A percentile compares a stretch with the other conserved stretches of the same genome.
Conservation (phyloP, 1,284 basidiomycete genomes). For the Pseudozyma pruni region DNA sequence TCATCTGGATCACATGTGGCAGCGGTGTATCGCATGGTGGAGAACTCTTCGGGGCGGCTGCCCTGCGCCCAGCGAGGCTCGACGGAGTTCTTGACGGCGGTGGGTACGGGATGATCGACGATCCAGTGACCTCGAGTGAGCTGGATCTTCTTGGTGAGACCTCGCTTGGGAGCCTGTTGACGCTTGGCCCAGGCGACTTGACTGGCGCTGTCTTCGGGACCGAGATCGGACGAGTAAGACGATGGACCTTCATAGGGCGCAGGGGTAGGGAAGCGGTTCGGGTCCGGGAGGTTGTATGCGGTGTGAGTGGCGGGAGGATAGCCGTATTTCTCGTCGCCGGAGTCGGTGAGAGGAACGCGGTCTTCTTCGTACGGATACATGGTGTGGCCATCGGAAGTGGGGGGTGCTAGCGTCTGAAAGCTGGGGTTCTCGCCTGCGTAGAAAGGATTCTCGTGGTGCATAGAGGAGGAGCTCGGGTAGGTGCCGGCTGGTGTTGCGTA, state of each 20-base stretch:
- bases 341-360: constrained; percentile 50
- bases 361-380: constrained; percentile 51
- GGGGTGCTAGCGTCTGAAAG: constrained; percentile 30
- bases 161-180: constrained; percentile 68
- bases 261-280: constrained; percentile 28
- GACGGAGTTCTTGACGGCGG: constrained; percentile 83
- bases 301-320: constrained; percentile 12
- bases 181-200: constrained; percentile 66
- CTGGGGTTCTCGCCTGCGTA: constrained; percentile 44
- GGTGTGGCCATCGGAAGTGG: constrained; percentile 35
- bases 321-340: constrained; percentile 47
- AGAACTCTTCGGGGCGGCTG: constrained; percentile 76
- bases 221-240: constrained; percentile 37
- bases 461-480: constrained; percentile 14
- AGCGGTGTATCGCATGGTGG: constrained; percentile 81
- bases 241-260: constrained; percentile 39
- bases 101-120: constrained; percentile 77
- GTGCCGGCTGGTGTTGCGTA: constrained; percentile 16
- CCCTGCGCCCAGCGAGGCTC: constrained; percentile 77
- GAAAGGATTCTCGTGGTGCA: constrained; percentile 44
- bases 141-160: constrained; percentile 80
- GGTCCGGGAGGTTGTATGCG: constrained; percentile 26
- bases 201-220: constrained; percentile 51
- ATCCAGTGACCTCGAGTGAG: constrained; percentile 75
- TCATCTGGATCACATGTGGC: constrained; percentile 96